A percentile compares a stretch with the other conserved stretches of the same genome.
Evolutionary conservation across 2,329 filamentous ascomycete genomes (phyloP).

Genomic region (Fusarium denticulatum): DNA sequence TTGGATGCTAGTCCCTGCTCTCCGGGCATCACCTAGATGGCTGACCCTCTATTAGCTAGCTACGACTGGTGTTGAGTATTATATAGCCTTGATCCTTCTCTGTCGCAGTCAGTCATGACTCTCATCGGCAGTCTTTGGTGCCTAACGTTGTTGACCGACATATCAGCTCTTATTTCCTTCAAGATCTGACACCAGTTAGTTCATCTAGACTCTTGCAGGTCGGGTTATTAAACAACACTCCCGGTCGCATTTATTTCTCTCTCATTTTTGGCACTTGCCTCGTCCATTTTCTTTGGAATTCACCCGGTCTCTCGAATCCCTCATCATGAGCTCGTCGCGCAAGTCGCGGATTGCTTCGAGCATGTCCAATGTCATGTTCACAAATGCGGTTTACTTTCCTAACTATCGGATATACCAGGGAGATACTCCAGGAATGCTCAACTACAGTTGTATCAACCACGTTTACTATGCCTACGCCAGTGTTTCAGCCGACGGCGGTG

Average conservation of each 20-base stretch:
- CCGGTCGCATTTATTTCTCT: conserved; percentile 21
- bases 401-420: conserved; percentile 79
- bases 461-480: conserved; percentile 87
- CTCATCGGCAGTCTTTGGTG: conserved; percentile 40
- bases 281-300: neutral
- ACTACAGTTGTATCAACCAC: conserved; percentile 80
- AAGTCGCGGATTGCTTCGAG: conserved; percentile 58
- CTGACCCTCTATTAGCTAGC: conserved; percentile 25
- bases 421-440: conserved; percentile 77
- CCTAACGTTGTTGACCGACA: conserved; percentile 41
- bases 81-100: conserved; percentile 44
- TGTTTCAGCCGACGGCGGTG: conserved; percentile 75
- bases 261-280: neutral
- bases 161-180: conserved; percentile 13
- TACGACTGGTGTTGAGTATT: conserved; percentile 35
- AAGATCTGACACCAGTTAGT: conserved; percentile 11
- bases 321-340: conserved; percentile 57
- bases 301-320: neutral
- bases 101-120: conserved; percentile 34
- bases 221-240: conserved; percentile 23
- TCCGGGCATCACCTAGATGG: conserved; percentile 39
- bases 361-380: conserved; percentile 62
- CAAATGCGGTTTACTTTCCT: conserved; percentile 87
- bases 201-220: conserved; percentile 31
- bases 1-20: conserved; percentile 46